A percentile compares a stretch with the other conserved stretches of the same genome.
Evolutionary conservation across 2,329 filamentous ascomycete genomes (phyloP).

Genomic region (Penicillium aurantiogriseum): DNA sequence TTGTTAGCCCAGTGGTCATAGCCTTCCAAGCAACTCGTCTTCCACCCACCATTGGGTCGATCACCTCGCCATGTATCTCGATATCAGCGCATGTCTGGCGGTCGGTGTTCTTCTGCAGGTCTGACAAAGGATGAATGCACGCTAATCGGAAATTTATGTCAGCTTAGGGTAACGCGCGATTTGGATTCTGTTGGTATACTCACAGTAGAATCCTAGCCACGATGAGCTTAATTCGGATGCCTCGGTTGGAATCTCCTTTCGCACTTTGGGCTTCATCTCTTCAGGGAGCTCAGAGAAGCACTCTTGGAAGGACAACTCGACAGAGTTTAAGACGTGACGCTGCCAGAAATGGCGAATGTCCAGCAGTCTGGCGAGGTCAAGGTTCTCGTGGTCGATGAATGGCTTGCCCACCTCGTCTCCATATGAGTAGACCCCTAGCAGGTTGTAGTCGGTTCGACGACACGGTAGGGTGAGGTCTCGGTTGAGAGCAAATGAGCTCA

Average conservation of each 20-base stretch:
- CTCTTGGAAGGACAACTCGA: conserved; percentile 28
- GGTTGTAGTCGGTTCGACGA: conserved; percentile 34
- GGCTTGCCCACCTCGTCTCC: not conserved
- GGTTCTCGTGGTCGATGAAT: conserved; percentile 17
- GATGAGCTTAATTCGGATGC: conserved; percentile 11
- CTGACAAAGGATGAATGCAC: conserved; percentile 39
- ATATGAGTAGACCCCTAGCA: conserved; percentile 31
- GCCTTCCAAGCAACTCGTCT: conserved; percentile 15
- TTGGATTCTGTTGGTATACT: conserved; percentile 7
- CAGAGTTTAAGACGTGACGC: conserved; percentile 35
- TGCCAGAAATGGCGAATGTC: conserved; percentile 47
- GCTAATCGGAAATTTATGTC: conserved; percentile 21
- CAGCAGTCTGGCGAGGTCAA: conserved; percentile 35
- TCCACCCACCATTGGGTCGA: conserved; percentile 29
- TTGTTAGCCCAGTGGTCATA: conserved; percentile 3
- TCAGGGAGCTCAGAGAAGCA: conserved; percentile 22
- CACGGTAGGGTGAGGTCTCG: conserved; percentile 23
- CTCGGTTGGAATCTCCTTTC: conserved; percentile 11
- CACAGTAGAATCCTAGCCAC: conserved; percentile 40
- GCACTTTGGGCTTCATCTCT: conserved; percentile 21
- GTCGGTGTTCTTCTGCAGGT: conserved; percentile 23
- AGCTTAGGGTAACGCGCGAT: not conserved
- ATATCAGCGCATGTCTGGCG: conserved; percentile 40
- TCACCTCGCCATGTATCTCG: conserved; percentile 20
- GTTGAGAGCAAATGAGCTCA: conserved; percentile 38